A percentile compares a stretch with the other conserved stretches of the same genome.
Evolutionary conservation across 768 basidiomycete genomes (phyloP).

Genomic region (Russula griseocarnosa): DNA sequence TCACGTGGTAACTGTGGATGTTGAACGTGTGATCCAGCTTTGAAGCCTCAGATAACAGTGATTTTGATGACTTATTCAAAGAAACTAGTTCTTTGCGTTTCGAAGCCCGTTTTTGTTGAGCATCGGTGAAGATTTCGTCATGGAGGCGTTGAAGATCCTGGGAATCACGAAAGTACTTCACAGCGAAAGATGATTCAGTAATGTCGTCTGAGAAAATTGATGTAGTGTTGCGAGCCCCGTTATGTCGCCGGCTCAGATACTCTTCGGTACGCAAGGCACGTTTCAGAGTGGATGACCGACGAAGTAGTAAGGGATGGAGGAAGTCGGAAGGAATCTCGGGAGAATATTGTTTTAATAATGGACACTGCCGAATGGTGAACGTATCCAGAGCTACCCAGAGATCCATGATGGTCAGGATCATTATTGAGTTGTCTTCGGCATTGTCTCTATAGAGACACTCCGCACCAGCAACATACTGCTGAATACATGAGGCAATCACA

Average conservation of each 20-base stretch:
- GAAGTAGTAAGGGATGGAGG: constrained; percentile 43
- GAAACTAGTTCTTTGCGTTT: background rate
- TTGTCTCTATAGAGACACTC: background rate
- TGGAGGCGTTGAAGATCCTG: background rate
- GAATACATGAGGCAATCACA: constrained; percentile 6
- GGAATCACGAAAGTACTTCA: constrained; percentile 11
- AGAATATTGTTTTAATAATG: constrained; percentile 43
- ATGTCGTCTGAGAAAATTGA: constrained; percentile 13
- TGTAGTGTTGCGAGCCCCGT: background rate
- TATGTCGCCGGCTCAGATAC: constrained; percentile 6
- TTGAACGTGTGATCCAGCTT: background rate
- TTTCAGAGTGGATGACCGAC: constrained; percentile 23
- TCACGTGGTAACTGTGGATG: too few species aligned
- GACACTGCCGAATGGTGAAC: constrained; percentile 36
- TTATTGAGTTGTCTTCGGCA: constrained; percentile 13
- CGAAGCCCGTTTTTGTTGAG: background rate
- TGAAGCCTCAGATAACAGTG: background rate
- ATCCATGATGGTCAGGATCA: constrained; percentile 37
- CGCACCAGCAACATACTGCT: constrained; percentile 1
- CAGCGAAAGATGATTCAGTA: constrained; percentile 2
- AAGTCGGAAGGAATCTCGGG: constrained; percentile 42
- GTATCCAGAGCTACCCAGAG: constrained; percentile 49
- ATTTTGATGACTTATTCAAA: background rate
- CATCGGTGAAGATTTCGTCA: background rate
- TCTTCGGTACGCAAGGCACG: constrained; percentile 5